Base-by-base conservation (phyloP, 2,329 filamentous ascomycete species). In the Penicillium sp. region DNA sequence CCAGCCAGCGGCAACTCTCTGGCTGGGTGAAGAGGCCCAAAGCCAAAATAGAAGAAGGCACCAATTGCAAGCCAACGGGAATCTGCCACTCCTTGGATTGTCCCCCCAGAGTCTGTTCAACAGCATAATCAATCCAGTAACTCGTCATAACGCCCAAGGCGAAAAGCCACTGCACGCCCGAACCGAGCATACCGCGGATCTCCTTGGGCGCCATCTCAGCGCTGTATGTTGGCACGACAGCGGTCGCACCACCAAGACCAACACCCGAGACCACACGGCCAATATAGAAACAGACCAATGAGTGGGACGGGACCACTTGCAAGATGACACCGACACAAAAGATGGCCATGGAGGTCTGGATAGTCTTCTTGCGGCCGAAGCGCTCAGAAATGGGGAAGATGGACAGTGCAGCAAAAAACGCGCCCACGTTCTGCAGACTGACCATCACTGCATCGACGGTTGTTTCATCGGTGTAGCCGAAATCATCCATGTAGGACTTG, bases 21-120 rank as follows among this genome's bases (percentile, higher is more conserved):
- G 75, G 79, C 37, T 79, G 73, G 11, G 80, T 69, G 5, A 82
- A 65, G 72, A 82, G 80, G 0, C 81, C 81, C 13, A 82, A 49
- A 0, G 76, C 78, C 3, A 83, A 67, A 3, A 83, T 66, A 3
- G 72, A 77, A 1, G 77, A 79, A 0, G 80, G 79, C 1, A 83
- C 74, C 13, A 84, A 71, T 60, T 83, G 79, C 13, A 82, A 63
- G 19, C 71, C 70, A 35, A 73, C 63, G 0, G 81, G 80, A 9
- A 83, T 76, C 55, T 81, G 80, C 81, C 81, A 84, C 60, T 84
- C 81, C 14, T 65, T 68, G 0, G 78, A 78, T 1, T 68, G 73
- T 2, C 70, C 47, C 0, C 67, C 58, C 9, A 82, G 62, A 31
- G 78, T 72, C 37, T 73, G 68, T 13, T 71, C 61, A 4, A 81